Conservation (phyloP, 306 rosid genomes). For the Lathyrus oleraceus region DNA sequence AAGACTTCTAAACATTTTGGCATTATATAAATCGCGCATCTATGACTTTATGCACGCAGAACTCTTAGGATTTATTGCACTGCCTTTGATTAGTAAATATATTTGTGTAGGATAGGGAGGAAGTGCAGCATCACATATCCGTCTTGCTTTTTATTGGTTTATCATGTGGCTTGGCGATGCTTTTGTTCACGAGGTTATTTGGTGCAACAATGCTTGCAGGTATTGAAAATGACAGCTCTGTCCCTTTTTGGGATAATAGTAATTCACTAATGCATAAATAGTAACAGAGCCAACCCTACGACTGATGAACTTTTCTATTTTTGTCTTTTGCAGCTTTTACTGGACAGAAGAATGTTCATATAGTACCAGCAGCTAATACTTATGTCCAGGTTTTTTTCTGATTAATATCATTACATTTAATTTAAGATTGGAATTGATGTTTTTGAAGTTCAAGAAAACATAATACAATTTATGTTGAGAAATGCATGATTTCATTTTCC, state of each 20-base stretch:
- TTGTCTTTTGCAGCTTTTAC: conserved; percentile 65
- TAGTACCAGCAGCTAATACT: conserved; percentile 81
- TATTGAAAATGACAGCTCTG: conserved; percentile 40
- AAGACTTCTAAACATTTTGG: not conserved
- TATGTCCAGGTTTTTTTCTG: conserved; percentile 73
- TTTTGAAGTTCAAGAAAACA: conserved; percentile 4
- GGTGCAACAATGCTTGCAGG: conserved; percentile 74
- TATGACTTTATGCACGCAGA: not conserved
- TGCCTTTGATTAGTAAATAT: conserved; percentile 6
- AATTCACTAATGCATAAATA: conserved; percentile 27
- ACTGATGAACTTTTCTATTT: conserved; percentile 42
- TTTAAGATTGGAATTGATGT: not conserved
- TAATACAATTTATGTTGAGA: not conserved
- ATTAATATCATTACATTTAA: conserved; percentile 10
- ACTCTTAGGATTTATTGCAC: conserved; percentile 16
- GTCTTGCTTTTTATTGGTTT: conserved; percentile 80
- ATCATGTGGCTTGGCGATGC: conserved; percentile 71
- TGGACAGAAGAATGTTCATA: conserved; percentile 65
- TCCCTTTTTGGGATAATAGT: conserved; percentile 22
- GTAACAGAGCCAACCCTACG: conserved; percentile 35
- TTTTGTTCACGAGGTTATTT: conserved; percentile 67
- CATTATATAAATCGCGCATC: not conserved
- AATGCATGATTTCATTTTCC: conserved; percentile 8
- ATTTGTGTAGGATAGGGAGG: conserved; percentile 70
- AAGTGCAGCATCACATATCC: conserved; percentile 67